A percentile compares a stretch with the other conserved stretches of the same genome.
phyloP scores from a whole-genome alignment of 2,329 filamentous ascomycete genomes.

The Pseudocercospora pini-densiflorae region DNA sequence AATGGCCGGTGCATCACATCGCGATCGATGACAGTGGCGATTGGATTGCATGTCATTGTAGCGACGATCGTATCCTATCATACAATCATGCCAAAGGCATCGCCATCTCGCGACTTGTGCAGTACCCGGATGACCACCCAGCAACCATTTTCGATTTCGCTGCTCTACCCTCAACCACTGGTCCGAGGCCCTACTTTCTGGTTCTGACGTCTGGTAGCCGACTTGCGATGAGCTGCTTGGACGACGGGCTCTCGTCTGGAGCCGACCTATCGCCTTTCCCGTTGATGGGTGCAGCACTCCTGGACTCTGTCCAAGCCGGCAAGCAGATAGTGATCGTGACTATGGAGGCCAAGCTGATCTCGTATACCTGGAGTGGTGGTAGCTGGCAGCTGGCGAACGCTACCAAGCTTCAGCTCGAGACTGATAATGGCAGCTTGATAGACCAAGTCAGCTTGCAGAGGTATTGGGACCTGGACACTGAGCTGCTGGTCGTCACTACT shows the following conservation, averaged over 20 bases:
- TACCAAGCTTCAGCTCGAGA: conserved; percentile 20
- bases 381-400: conserved; percentile 24
- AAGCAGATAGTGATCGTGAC: conserved; percentile 30
- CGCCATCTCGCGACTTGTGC: conserved; percentile 60
- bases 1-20: conserved; percentile 55
- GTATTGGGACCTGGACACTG: conserved; percentile 30
- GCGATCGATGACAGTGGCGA: conserved; percentile 67
- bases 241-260: conserved; percentile 39
- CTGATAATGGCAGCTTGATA: conserved; percentile 21
- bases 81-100: conserved; percentile 65
- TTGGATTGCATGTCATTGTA: conserved; percentile 70
- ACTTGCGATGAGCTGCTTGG: conserved; percentile 62
- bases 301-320: conserved; percentile 23
- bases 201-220: conserved; percentile 68
- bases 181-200: conserved; percentile 52
- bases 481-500: conserved; percentile 31
- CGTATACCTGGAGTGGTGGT: conserved; percentile 22
- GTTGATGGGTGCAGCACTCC: conserved; percentile 32
- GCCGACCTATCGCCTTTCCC: conserved; percentile 29
- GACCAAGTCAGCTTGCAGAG: conserved; percentile 28
- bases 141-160: conserved; percentile 69
- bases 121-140: conserved; percentile 63
- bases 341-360: conserved; percentile 30
- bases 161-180: conserved; percentile 40
- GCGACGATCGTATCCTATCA: conserved; percentile 60